A percentile compares a stretch with the other conserved stretches of the same genome.
These are phyloP conservation scores for Tricholoma hemisulphureum DNA, from an alignment of 768 basidiomycete genomes.

Conservation along the genomic window DNA sequence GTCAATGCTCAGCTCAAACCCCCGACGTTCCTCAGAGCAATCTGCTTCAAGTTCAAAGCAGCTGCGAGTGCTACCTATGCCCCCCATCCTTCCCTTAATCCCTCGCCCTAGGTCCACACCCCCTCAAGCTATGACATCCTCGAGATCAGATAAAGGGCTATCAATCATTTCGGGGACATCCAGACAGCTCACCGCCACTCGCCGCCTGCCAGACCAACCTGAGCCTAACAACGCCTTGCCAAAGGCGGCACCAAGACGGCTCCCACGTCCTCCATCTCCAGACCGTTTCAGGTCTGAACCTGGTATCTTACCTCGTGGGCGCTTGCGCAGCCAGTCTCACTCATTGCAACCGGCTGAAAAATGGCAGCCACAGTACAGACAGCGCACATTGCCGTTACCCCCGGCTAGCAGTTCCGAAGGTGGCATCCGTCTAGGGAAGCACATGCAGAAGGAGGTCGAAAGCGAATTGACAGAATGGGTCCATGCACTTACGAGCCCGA, in stretches of 20 bases:
- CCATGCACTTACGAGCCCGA: constrained; percentile 21
- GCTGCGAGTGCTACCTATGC: constrained; percentile 20
- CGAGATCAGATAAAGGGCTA: neutral
- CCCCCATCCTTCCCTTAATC: constrained; percentile 13
- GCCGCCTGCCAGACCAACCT: neutral
- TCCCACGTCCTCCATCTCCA: constrained; percentile 4
- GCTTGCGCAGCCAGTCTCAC: constrained; percentile 4
- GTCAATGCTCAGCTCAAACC: constrained; percentile 2
- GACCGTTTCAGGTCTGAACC: neutral
- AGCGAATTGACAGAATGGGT: constrained; percentile 38
- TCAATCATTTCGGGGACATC: neutral
- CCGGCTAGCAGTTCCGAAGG: neutral
- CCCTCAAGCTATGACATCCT: constrained; percentile 17
- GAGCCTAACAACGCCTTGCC: neutral
- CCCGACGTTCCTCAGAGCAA: constrained; percentile 14
- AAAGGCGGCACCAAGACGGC: neutral
- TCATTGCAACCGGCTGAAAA: constrained; percentile 1
- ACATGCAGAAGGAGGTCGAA: constrained; percentile 27
- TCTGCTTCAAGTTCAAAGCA: constrained; percentile 15
- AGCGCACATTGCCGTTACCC: constrained; percentile 8
- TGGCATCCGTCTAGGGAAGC: neutral
- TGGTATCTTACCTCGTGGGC: neutral
- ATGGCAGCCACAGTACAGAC: constrained; percentile 4
- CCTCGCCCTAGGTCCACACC: constrained; percentile 24
- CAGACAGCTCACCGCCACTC: neutral